phyloP scores from a whole-genome alignment of 257 asterid species.

The Salvia miltiorrhiza region DNA sequence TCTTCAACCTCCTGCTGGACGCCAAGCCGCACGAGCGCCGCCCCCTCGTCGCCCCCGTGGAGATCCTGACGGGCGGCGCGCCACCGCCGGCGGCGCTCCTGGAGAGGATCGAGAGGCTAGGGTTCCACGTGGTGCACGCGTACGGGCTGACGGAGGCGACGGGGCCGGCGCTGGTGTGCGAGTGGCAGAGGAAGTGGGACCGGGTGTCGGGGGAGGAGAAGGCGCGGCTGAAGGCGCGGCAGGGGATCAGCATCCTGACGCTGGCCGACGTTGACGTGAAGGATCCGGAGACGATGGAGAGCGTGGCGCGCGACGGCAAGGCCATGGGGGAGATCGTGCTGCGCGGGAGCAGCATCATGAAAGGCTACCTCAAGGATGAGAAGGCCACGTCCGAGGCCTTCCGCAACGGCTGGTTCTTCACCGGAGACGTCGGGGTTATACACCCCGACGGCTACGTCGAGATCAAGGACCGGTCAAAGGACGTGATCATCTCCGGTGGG shows the following conservation, averaged over 20 bases:
- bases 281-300: slow-evolving; percentile 50
- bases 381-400: slow-evolving; percentile 50
- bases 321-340: slow-evolving; percentile 72
- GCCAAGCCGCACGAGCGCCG: slow-evolving; percentile 57
- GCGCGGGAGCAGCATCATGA: slow-evolving; percentile 81
- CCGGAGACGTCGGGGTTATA: slow-evolving; percentile 84
- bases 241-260: slow-evolving; percentile 64
- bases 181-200: slow-evolving; percentile 70
- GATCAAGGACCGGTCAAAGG: slow-evolving; percentile 82
- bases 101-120: slow-evolving; percentile 50
- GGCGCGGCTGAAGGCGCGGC: slow-evolving; percentile 61
- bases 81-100: slow-evolving; percentile 75
- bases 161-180: slow-evolving; percentile 85
- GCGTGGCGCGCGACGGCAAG: slow-evolving; percentile 61
- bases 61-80: slow-evolving; percentile 78
- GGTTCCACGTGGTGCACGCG: slow-evolving; percentile 78
- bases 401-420: slow-evolving; percentile 63
- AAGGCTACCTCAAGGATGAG: slow-evolving; percentile 70
- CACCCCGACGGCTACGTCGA: slow-evolving; percentile 85
- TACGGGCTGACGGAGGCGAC: slow-evolving; percentile 93
- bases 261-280: slow-evolving; percentile 72
- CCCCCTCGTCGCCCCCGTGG: slow-evolving; percentile 26
- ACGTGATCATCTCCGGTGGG: slow-evolving; percentile 88
- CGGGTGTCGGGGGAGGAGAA: slow-evolving; percentile 30
- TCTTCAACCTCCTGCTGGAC: slow-evolving; percentile 60